phyloP scores from a whole-genome alignment of 2,329 filamentous ascomycete genomes.

The Paraphaeosphaeria sporulosa region DNA sequence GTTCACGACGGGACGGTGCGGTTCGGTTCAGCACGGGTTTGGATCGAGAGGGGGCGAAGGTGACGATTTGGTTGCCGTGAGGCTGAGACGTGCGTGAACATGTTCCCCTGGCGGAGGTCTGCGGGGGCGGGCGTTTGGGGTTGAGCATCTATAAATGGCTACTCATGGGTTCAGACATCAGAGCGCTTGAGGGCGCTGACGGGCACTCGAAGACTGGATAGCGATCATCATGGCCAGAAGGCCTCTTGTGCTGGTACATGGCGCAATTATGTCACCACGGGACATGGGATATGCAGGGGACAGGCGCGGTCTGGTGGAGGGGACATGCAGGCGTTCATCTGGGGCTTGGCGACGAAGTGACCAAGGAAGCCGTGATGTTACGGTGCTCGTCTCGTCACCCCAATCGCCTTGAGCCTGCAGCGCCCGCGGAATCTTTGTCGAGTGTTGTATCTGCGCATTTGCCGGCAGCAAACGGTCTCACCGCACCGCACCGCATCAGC shows the following conservation, averaged over 20 bases:
- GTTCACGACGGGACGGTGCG: background rate
- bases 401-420: conserved; percentile 11
- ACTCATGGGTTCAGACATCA: conserved; percentile 4
- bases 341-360: conserved; percentile 11
- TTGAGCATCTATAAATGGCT: conserved; percentile 29
- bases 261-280: conserved; percentile 10
- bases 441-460: conserved; percentile 1
- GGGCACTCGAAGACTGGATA: too few relatives aligned
- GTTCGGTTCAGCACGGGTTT: conserved; percentile 3
- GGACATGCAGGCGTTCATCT: conserved; percentile 7
- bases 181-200: too few relatives aligned
- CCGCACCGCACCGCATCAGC: background rate
- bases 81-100: background rate
- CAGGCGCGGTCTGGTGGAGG: conserved; percentile 4
- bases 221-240: background rate
- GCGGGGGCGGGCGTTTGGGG: conserved; percentile 29
- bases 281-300: conserved; percentile 7
- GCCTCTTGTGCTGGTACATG: conserved; percentile 12
- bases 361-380: conserved; percentile 8
- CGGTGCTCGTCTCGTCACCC: conserved; percentile 17
- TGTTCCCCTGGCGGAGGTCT: background rate
- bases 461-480: conserved; percentile 8
- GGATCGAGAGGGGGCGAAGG: background rate
- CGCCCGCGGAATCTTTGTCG: background rate
- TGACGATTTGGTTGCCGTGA: background rate